Base-by-base conservation (phyloP, 306 rosid species). In the Cicer yamashitae region DNA sequence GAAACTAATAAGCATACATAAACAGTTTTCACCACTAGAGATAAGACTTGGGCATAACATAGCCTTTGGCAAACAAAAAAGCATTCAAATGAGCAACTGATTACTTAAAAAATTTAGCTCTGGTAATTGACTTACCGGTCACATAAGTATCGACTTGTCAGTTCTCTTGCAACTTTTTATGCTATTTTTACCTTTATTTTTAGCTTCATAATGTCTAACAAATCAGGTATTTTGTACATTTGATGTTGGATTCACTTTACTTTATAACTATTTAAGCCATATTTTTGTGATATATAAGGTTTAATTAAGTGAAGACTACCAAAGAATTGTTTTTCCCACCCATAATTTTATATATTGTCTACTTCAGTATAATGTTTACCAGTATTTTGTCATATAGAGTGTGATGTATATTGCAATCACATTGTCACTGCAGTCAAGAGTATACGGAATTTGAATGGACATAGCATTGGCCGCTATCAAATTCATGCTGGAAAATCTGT, bases 401-500 rank as follows among this genome's bases (percentile, higher is more conserved):
- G 20, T 58, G 73, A 34, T 58, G 37, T 75, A 59, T 84, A 57
- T 50, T 69, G n/a, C 51, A 67, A 77, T 57, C 45, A 25, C 64
- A 64, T n/a, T 84, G 59, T 67, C 60, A 71, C 43, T 79, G 79
- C 92, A 94, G 98, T 94, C 50, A 94, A 90, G 78, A 94, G 98
- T 72, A 90, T 94, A 66, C 86, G 96, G 79, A 94, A 94, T 86
- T 87, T 94, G 96, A 94, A 91, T 76, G 98, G 98, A 63, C 98
- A 94, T 77, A 90, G 98, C 90, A 89, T 94, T 72, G 98, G 97
- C 56, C 93, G 87, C 83, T 94, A 94, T 85, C 98, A 94, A 80
- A 94, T 94, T 74, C 98, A 94, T 86, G 97, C 96, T 30, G 98
- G 91, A 62, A 91, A 91, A 73, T 94, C 94, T 10, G 96, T 94